Percentiles rank a stretch among this genome's conserved stretches.
Conservation (phyloP, 2,329 filamentous ascomycete species). For the Tolypocladium ovalisporum region DNA sequence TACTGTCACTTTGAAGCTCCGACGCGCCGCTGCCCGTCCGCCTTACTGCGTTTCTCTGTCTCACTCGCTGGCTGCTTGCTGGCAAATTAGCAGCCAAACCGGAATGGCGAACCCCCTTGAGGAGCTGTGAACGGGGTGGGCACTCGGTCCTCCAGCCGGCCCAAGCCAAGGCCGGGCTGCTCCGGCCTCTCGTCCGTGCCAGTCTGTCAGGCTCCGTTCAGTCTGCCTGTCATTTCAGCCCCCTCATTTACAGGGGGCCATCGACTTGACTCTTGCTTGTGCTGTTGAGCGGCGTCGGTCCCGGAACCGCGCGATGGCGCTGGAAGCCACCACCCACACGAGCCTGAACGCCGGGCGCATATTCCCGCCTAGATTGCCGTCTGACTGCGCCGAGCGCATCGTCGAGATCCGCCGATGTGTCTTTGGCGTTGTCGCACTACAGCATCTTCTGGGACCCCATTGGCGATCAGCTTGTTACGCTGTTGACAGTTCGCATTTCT, state of each 20-base stretch:
- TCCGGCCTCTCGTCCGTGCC: background rate
- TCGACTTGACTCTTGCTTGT: background rate
- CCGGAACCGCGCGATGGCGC: background rate
- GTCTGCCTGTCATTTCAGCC: background rate
- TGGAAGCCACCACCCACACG: background rate
- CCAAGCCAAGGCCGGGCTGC: background rate
- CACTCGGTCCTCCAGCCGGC: background rate
- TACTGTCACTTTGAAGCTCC: background rate
- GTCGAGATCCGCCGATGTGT: background rate
- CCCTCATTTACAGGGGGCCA: background rate
- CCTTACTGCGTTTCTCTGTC: background rate
- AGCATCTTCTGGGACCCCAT: background rate
- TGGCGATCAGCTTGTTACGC: background rate
- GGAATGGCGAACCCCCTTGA: background rate
- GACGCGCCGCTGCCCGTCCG: background rate
- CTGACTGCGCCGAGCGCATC: background rate
- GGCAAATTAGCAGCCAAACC: background rate
- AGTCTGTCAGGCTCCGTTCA: background rate
- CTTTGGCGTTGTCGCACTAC: background rate
- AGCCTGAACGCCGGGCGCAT: background rate
- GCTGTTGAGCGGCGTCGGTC: background rate
- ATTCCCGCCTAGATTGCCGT: background rate
- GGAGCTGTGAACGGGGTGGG: background rate
- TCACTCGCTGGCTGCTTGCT: background rate
- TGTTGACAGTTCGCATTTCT: background rate